Conservation (phyloP, 176 grass and related monocot genomes). For the Lolium perenne region DNA sequence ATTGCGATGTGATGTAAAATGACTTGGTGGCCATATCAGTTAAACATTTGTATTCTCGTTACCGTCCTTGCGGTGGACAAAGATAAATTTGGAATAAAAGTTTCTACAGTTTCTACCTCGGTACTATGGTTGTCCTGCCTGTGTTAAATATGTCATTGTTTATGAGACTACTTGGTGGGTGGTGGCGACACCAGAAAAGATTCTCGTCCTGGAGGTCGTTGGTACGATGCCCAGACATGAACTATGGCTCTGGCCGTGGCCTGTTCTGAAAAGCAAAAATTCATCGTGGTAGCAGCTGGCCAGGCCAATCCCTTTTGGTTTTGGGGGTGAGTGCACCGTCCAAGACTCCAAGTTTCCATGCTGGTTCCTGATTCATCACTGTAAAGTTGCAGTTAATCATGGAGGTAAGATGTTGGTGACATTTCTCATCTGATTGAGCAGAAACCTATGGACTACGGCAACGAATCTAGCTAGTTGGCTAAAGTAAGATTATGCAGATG, state of each 20-base stretch:
- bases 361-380: not conserved
- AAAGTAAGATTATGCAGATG: constrained; percentile 11
- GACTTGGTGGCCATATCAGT: not conserved
- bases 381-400: constrained; percentile 25
- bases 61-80: constrained; percentile 2
- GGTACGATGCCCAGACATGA: constrained; percentile 10
- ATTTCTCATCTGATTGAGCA: constrained; percentile 44
- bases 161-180: constrained; percentile 24
- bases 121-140: constrained; percentile 18
- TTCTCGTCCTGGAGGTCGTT: constrained; percentile 17
- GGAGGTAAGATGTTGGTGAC: not conserved
- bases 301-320: not conserved
- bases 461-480: constrained; percentile 16
- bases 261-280: constrained; percentile 42
- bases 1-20: constrained; percentile 37
- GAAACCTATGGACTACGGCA: constrained; percentile 15
- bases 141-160: constrained; percentile 30
- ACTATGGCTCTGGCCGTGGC: not conserved
- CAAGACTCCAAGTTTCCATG: not conserved
- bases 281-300: constrained; percentile 16
- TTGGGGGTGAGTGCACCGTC: constrained; percentile 18
- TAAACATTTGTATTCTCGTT: constrained; percentile 26
- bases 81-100: constrained; percentile 44
- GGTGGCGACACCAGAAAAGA: constrained; percentile 44
- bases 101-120: constrained; percentile 33